phyloP scores from a whole-genome alignment of 2,329 filamentous ascomycete species.

The Lasiodiplodia citricola region DNA sequence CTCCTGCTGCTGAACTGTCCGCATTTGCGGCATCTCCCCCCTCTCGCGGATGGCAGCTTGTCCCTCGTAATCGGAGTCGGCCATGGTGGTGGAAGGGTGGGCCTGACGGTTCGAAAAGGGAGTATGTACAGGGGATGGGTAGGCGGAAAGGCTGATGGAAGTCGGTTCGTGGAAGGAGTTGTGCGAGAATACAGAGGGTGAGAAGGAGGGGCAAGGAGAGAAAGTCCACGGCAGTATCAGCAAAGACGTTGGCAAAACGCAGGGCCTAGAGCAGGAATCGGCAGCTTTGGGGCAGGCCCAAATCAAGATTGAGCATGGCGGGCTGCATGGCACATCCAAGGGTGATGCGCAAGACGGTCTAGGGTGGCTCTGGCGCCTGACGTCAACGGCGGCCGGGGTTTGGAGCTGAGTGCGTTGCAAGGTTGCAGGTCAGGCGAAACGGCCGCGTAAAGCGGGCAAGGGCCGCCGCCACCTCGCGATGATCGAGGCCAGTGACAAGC shows the following conservation, averaged over 20 bases:
- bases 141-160: not conserved
- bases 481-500: conserved; percentile 8
- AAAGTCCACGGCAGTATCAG: conserved; percentile 6
- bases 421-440: conserved; percentile 2
- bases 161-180: not conserved
- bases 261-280: conserved; percentile 27
- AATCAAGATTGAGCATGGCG: conserved; percentile 18
- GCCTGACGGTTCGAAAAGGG: not conserved
- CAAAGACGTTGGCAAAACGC: conserved; percentile 23
- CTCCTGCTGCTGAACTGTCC: conserved; percentile 53
- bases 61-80: conserved; percentile 37
- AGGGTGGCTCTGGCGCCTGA: conserved; percentile 3
- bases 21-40: conserved; percentile 39
- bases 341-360: conserved; percentile 13
- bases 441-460: conserved; percentile 4
- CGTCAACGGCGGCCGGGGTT: conserved; percentile 17
- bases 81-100: conserved; percentile 35
- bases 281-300: conserved; percentile 1
- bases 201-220: conserved; percentile 1
- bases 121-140: conserved; percentile 9
- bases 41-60: not conserved
- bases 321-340: conserved; percentile 1
- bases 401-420: not conserved
- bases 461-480: conserved; percentile 15
- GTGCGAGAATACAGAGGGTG: conserved; percentile 3